Conservation (phyloP, 495 filamentous ascomycete genomes). For the Neohortaea acidophila region DNA sequence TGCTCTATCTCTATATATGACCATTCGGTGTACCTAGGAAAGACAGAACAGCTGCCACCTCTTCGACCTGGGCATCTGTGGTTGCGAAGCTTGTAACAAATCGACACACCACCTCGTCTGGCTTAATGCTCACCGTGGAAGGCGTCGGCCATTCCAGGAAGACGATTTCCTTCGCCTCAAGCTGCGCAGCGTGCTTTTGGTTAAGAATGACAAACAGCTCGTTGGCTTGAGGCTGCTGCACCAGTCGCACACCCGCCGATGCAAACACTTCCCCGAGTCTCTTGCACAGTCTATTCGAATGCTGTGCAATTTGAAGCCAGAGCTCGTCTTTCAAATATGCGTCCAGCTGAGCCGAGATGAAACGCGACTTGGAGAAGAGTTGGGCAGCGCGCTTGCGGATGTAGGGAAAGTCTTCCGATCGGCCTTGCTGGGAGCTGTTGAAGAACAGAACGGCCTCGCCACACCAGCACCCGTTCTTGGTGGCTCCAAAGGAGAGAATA, state of each 20-base stretch:
- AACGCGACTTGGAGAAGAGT: not conserved
- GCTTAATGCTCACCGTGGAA: not conserved
- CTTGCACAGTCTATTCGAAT: not conserved
- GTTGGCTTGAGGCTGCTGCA: not conserved
- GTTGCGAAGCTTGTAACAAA: constrained; percentile 3
- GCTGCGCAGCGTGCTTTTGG: not conserved
- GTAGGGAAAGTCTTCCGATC: not conserved
- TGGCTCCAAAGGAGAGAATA: not conserved
- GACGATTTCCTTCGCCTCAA: not conserved
- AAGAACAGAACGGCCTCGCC: constrained; percentile 1
- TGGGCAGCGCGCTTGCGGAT: not conserved
- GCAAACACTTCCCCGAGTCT: not conserved
- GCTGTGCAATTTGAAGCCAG: not conserved
- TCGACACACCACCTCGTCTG: not conserved
- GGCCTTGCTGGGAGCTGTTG: not conserved
- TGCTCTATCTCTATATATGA: not conserved
- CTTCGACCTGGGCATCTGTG: no score
- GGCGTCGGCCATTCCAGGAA: not conserved
- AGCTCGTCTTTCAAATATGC: not conserved
- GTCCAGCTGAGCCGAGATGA: constrained; percentile 1
- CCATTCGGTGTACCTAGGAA: no score
- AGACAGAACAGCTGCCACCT: no score
- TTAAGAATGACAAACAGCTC: not conserved
- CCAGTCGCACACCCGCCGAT: not conserved
- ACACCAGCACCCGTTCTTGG: constrained; percentile 1